phyloP scores from a whole-genome alignment of 1,139 yeast genomes.

The Meyerozyma guilliermondii region DNA sequence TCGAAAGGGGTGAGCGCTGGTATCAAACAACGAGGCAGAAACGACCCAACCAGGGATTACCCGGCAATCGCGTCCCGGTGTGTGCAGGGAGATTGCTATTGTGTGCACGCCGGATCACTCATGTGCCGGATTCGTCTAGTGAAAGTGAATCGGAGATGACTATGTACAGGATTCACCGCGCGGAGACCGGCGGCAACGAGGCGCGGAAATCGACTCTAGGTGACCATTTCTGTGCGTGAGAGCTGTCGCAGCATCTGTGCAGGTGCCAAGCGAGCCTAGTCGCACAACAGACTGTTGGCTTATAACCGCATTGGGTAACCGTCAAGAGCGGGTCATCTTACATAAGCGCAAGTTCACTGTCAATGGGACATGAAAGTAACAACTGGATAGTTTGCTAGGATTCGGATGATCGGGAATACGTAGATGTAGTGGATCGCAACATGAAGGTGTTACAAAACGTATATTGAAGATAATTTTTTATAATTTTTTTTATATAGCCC shows the following conservation, averaged over 20 bases:
- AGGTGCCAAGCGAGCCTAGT: not conserved
- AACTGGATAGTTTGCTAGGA: not conserved
- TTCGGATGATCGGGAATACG: not conserved
- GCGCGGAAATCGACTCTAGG: not conserved
- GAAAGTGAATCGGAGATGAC: not conserved
- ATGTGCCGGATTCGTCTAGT: not conserved
- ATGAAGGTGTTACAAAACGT: not conserved
- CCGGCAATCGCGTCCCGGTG: conserved; percentile 8
- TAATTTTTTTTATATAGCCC: too few relatives aligned
- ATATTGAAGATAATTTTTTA: too few relatives aligned
- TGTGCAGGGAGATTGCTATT: not conserved
- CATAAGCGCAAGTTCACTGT: not conserved
- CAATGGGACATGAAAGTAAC: not conserved
- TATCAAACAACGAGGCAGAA: conserved; percentile 9
- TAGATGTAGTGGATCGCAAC: too few relatives aligned
- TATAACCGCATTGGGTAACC: not conserved
- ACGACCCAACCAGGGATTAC: conserved; percentile 4
- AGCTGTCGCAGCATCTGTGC: not conserved
- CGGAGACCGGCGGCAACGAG: not conserved
- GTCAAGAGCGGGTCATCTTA: not conserved
- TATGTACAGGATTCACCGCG: not conserved
- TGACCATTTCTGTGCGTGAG: not conserved
- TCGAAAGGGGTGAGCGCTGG: conserved; percentile 7
- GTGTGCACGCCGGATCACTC: not conserved
- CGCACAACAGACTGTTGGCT: not conserved